A percentile compares a stretch with the other conserved stretches of the same genome.
These are phyloP conservation scores for Xylariaceae sp. DNA, from an alignment of 2,329 filamentous ascomycete genomes.

Conservation along the genomic window DNA sequence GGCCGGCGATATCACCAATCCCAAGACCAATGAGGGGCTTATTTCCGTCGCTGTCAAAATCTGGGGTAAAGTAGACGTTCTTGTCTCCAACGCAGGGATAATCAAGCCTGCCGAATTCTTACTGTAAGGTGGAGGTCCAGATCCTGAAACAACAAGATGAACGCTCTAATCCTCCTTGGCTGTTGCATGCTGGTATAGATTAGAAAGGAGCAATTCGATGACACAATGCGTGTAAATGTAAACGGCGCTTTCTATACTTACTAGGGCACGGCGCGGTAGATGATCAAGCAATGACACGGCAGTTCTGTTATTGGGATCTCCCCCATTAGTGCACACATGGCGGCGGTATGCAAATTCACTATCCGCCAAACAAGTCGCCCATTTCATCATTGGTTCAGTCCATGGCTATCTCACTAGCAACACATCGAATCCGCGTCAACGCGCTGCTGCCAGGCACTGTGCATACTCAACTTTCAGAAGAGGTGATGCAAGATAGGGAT, in stretches of 20 bases:
- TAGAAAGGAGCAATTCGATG: conserved; percentile 2
- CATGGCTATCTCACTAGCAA: conserved; percentile 61
- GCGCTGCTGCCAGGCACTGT: conserved; percentile 67
- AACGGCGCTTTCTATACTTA: conserved; percentile 63
- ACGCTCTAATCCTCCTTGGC: neutral
- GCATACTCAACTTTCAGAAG: conserved; percentile 65
- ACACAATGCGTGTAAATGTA: conserved; percentile 43
- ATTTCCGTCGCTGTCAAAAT: neutral
- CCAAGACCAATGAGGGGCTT: neutral
- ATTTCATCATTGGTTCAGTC: conserved; percentile 66
- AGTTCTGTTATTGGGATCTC: conserved; percentile 62
- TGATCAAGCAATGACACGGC: conserved; percentile 52
- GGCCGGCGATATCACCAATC: conserved; percentile 2
- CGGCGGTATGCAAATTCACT: conserved; percentile 64
- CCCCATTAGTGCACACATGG: conserved; percentile 60
- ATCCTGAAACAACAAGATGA: no score
- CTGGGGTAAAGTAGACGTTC: conserved; percentile 1
- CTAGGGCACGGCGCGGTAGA: conserved; percentile 62
- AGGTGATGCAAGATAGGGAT: conserved; percentile 45
- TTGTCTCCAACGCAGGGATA: conserved; percentile 3
- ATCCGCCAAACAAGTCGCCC: conserved; percentile 70
- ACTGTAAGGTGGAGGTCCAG: no score
- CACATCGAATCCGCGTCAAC: conserved; percentile 65
- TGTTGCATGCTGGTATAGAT: no score
- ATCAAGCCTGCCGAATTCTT: conserved; percentile 1